A percentile compares a stretch with the other conserved stretches of the same genome.
phyloP scores from a whole-genome alignment of 75 land plant genomes.

The Isoetes taiwanensis region DNA sequence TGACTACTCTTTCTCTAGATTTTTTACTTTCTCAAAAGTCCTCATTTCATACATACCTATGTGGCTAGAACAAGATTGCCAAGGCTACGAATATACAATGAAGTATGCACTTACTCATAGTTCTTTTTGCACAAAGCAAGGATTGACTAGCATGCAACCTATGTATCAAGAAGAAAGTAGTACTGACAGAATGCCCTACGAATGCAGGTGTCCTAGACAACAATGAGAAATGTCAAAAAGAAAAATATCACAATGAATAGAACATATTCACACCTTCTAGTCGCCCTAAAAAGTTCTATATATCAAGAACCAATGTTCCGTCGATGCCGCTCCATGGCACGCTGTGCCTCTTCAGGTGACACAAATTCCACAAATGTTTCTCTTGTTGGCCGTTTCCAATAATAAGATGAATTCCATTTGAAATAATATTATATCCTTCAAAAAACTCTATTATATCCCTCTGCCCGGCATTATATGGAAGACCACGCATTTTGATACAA shows the following conservation, averaged over 20 bases:
- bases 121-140: too few relatives aligned
- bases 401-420: neutral
- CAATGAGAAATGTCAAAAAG: too few relatives aligned
- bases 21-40: too few relatives aligned
- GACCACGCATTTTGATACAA: conserved; percentile 6
- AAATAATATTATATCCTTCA: neutral
- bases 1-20: too few relatives aligned
- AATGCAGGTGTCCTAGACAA: too few relatives aligned
- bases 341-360: conserved; percentile 2
- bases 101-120: too few relatives aligned
- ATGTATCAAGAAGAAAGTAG: too few relatives aligned
- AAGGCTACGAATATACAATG: too few relatives aligned
- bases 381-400: conserved; percentile 3
- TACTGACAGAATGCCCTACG: too few relatives aligned
- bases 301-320: neutral
- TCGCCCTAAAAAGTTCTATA: neutral
- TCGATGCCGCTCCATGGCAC: neutral
- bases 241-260: neutral
- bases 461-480: conserved; percentile 2
- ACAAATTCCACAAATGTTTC: conserved; percentile 2
- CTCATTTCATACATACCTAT: too few relatives aligned
- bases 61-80: too few relatives aligned
- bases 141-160: too few relatives aligned
- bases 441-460: neutral
- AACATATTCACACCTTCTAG: neutral